Conservation (phyloP, 768 basidiomycete genomes). For the Hydnum rufescens region DNA sequence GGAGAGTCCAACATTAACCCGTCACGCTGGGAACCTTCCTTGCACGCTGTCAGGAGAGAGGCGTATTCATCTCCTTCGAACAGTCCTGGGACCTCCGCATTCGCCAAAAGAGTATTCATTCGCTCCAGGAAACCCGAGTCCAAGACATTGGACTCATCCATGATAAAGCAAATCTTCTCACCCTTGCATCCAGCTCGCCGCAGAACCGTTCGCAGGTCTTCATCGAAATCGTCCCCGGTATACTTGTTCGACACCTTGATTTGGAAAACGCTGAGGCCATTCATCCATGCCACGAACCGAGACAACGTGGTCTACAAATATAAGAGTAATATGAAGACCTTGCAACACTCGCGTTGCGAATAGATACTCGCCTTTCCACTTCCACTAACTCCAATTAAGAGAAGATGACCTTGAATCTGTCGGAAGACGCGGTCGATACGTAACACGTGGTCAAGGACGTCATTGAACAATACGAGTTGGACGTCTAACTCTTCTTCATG, state of each 20-base stretch:
- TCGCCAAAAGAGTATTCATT: slow-evolving; percentile 98
- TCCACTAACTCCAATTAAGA: slow-evolving; percentile 94
- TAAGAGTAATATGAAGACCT: slow-evolving; percentile 9
- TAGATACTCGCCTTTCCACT: slow-evolving; percentile 89
- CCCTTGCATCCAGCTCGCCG: slow-evolving; percentile 94
- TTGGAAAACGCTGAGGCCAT: slow-evolving; percentile 96
- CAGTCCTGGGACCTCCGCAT: slow-evolving; percentile 99
- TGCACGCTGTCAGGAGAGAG: slow-evolving; percentile 96
- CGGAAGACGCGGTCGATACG: slow-evolving; percentile 98
- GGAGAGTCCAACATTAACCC: slow-evolving; percentile 96
- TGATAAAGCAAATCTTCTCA: slow-evolving; percentile 99
- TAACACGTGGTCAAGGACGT: slow-evolving; percentile 92
- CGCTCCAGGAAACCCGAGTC: slow-evolving; percentile 97
- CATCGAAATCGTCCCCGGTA: slow-evolving; percentile 95
- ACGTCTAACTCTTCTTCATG: slow-evolving; percentile 98
- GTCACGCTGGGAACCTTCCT: slow-evolving; percentile 97
- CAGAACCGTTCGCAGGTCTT: slow-evolving; percentile 86
- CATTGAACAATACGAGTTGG: slow-evolving; percentile 93
- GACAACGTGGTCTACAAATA: slow-evolving; percentile 71
- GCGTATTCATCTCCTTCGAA: slow-evolving; percentile 99
- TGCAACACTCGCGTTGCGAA: not conserved
- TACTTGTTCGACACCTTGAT: slow-evolving; percentile 99
- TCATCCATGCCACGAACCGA: slow-evolving; percentile 99
- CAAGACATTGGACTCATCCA: slow-evolving; percentile 99
- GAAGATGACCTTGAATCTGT: slow-evolving; percentile 88